Evolutionary conservation across 805 yeast species (phyloP).

Genomic region (Zygoascus bituminiphila): DNA sequence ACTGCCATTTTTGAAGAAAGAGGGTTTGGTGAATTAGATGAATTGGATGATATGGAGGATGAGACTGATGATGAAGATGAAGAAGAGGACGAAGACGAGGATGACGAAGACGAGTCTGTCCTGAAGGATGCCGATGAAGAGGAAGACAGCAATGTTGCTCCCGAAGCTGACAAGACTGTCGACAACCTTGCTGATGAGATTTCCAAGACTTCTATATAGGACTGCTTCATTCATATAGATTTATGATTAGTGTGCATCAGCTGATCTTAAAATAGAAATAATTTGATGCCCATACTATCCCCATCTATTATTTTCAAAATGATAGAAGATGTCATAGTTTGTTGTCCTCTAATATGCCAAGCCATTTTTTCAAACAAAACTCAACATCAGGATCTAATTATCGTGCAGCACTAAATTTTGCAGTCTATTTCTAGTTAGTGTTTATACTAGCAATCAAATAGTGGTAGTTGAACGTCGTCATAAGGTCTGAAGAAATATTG

Average conservation of each 20-base stretch:
- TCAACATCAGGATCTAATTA: no score
- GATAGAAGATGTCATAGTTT: no score
- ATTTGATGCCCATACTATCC: no score
- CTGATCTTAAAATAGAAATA: no score
- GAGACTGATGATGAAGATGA: slow-evolving; percentile 61
- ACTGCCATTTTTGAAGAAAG: slow-evolving; percentile 56
- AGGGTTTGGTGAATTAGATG: slow-evolving; percentile 80
- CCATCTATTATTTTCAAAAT: no score
- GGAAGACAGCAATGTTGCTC: slow-evolving; percentile 36
- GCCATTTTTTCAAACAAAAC: no score
- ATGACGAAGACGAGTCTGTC: slow-evolving; percentile 44
- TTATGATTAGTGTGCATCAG: background rate
- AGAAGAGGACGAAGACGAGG: slow-evolving; percentile 50
- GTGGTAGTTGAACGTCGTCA: no score
- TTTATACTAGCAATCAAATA: no score
- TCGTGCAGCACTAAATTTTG: no score
- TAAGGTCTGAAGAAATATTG: no score
- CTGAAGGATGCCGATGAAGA: slow-evolving; percentile 36
- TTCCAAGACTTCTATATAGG: slow-evolving; percentile 42
- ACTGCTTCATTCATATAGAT: background rate
- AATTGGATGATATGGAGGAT: slow-evolving; percentile 91
- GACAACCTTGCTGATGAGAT: slow-evolving; percentile 53
- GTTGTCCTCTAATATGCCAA: no score
- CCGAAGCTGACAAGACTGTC: slow-evolving; percentile 37
- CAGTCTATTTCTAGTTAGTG: no score